Evolutionary conservation across 371 early-diverging fungal species (phyloP), one percentile per base, ranked within the genome.

Genomic region (Mucor racemosus): DNA sequence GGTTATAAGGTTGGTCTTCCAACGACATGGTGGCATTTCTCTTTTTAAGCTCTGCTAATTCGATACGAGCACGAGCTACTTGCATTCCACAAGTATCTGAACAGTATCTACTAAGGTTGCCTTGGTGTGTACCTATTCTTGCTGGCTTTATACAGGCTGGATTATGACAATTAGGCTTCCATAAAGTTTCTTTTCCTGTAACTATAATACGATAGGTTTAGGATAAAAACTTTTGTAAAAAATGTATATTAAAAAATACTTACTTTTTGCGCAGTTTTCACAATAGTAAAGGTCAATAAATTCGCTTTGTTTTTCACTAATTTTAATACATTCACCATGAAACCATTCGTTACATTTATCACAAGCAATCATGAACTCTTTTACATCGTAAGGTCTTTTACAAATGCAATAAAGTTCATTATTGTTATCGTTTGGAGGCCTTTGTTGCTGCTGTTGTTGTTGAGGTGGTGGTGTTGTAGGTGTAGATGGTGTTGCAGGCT

Each of bases 331-430:
- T 56, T 85, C 85, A 13, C 86, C 87, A 69, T 87, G 87, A 56
- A 79, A 87, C 87, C 87, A 87, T 57, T 79, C 81, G 58, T 82
- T 80, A 64, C 87, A 87, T 44, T 73, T 77, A 42, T 87, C 87
- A 60, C 87, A 87, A 5, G 80, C 84, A 75, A 87, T 85, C 86
- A 85, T 85, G 56, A 87, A 87, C 44, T 80, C 67, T 14, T 72
- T 69, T 8, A 66, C 72, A 61, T 84, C 80, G 62, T 86, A 81
- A 0, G 76, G 80, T 19, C 77, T 75, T 46, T 76, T 79, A 62
- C 87, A 87, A 35, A 83, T 76, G 58, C 87, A 87, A 41, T 84
- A 83, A 10, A 82, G 68, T 14, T 53, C 53, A 1, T 33, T 58
- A 19, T 40, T 66, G 33, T 62, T 54, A 38, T 60, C 62, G 17